A percentile compares a stretch with the other conserved stretches of the same genome.
phyloP scores from a whole-genome alignment of 106 monocot species.

The Dactylorhiza incarnata region DNA sequence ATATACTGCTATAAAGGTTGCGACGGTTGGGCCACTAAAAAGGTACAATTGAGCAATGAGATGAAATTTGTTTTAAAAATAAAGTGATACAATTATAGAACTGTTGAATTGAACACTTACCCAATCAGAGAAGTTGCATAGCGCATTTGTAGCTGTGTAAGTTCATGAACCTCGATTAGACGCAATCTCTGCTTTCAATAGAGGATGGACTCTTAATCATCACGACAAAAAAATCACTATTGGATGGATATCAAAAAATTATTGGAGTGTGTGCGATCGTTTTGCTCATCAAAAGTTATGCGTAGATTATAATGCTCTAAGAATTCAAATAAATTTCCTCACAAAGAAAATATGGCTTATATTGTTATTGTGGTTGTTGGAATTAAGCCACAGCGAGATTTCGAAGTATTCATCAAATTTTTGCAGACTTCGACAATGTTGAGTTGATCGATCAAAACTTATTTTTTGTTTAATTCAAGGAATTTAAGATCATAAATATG shows the following conservation, averaged over 20 bases:
- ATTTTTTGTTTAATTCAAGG: no score
- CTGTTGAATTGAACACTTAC: slow-evolving; percentile 21
- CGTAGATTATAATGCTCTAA: no score
- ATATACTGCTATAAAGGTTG: slow-evolving; percentile 88
- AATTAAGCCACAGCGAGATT: no score
- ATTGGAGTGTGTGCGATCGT: no score
- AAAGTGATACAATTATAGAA: background rate
- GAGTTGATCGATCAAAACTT: no score
- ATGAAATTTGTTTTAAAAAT: background rate
- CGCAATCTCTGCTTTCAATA: slow-evolving; percentile 54
- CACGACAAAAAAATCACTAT: background rate
- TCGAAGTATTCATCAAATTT: no score
- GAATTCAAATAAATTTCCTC: no score
- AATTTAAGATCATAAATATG: no score
- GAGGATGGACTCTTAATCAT: background rate
- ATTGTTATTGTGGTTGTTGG: no score
- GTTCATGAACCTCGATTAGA: slow-evolving; percentile 85
- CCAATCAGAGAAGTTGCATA: slow-evolving; percentile 89
- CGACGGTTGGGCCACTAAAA: slow-evolving; percentile 69
- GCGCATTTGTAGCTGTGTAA: slow-evolving; percentile 87
- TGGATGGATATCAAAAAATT: background rate
- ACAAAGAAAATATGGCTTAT: no score
- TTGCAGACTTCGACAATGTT: no score
- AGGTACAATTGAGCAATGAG: slow-evolving; percentile 1
- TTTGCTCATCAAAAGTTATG: no score